Conservation (phyloP, 2,329 filamentous ascomycete genomes). For the Apiospora malaysiana region DNA sequence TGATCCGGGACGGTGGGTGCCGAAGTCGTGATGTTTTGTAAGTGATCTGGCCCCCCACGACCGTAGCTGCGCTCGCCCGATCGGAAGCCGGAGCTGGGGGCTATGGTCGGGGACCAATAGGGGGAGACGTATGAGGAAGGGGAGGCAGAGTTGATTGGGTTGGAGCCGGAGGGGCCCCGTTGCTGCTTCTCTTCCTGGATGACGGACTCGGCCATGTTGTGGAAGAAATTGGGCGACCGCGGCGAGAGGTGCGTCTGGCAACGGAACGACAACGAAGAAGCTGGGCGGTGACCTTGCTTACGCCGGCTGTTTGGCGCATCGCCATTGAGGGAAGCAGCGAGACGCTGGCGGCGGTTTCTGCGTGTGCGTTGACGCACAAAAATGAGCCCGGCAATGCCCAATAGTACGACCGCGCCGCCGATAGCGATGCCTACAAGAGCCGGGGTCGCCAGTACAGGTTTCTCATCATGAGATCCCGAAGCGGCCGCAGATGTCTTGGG, state of each 20-base stretch:
- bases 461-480: conserved; percentile 22
- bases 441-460: conserved; percentile 41
- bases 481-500: conserved; percentile 32
- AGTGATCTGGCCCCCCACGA: conserved; percentile 24
- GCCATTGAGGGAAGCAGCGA: conserved; percentile 30
- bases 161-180: conserved; percentile 29
- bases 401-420: conserved; percentile 45
- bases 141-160: conserved; percentile 28
- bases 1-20: conserved; percentile 35
- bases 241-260: conserved; percentile 54
- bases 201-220: conserved; percentile 23
- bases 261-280: conserved; percentile 56
- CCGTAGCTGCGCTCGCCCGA: conserved; percentile 25
- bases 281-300: conserved; percentile 39
- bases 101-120: not conserved
- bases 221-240: conserved; percentile 45
- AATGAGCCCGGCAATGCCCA: conserved; percentile 45
- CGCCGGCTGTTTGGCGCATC: conserved; percentile 32
- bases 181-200: conserved; percentile 38
- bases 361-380: conserved; percentile 55
- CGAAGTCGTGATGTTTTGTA: conserved; percentile 35
- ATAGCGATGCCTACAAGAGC: conserved; percentile 52
- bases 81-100: conserved; percentile 16
- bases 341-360: conserved; percentile 42
- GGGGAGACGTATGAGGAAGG: conserved; percentile 27